Evolutionary conservation across 495 filamentous ascomycete species (phyloP).

Genomic region (Neurospora terricola): DNA sequence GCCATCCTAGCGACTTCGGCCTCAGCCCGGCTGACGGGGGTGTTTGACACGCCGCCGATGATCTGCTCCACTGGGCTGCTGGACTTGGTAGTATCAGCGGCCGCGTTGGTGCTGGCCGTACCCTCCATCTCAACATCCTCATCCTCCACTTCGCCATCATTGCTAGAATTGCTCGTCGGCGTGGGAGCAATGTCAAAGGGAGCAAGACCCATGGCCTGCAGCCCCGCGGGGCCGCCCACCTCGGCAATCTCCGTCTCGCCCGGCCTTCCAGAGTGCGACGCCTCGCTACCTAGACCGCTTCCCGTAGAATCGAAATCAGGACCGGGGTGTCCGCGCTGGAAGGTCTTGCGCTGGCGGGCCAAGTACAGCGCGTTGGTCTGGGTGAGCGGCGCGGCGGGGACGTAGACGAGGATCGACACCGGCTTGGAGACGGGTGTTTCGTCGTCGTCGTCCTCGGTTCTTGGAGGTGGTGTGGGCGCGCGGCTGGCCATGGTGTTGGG

Average conservation of each 20-base stretch:
- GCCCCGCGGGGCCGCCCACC: slow-evolving; percentile 33
- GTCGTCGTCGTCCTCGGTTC: background rate
- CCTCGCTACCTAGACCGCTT: slow-evolving; percentile 36
- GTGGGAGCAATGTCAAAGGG: slow-evolving; percentile 31
- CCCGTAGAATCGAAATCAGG: slow-evolving; percentile 59
- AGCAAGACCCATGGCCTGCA: slow-evolving; percentile 40
- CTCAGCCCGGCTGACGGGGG: slow-evolving; percentile 26
- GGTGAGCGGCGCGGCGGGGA: slow-evolving; percentile 74
- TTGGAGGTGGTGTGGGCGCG: slow-evolving; percentile 22
- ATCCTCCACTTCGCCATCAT: background rate
- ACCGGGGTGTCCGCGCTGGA: slow-evolving; percentile 51
- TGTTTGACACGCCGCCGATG: background rate
- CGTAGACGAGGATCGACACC: slow-evolving; percentile 52
- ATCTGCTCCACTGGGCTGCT: background rate
- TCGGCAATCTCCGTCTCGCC: slow-evolving; percentile 38
- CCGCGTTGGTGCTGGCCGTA: no score
- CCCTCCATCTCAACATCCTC: slow-evolving; percentile 18
- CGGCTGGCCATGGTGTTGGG: slow-evolving; percentile 28
- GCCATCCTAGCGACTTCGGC: slow-evolving; percentile 38
- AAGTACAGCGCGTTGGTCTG: slow-evolving; percentile 69
- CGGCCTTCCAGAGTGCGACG: slow-evolving; percentile 31
- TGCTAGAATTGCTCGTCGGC: slow-evolving; percentile 8
- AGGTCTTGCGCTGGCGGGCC: slow-evolving; percentile 64
- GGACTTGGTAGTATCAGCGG: no score
- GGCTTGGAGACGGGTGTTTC: slow-evolving; percentile 1